Conservation (phyloP, 2,329 filamentous ascomycete genomes). For the Epichloe aotearoae region DNA sequence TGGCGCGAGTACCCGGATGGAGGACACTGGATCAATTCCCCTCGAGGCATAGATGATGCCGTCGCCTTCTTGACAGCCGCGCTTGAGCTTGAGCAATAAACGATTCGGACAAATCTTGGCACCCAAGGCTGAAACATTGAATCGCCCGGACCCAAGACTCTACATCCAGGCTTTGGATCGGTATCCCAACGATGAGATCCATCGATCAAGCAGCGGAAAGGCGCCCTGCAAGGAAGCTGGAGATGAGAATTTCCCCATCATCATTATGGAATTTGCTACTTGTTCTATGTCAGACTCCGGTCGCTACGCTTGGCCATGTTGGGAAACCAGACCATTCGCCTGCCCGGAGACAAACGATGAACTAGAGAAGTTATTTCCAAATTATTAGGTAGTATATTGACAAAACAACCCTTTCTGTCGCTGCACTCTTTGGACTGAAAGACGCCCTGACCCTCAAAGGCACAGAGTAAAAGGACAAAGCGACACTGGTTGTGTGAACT, state of each 20-base stretch:
- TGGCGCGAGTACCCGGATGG: constrained; percentile 29
- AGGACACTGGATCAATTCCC: constrained; percentile 31
- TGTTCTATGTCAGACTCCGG: constrained; percentile 19
- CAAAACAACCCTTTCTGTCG: too few relatives aligned
- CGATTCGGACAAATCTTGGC: not conserved
- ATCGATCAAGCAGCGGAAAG: constrained; percentile 22
- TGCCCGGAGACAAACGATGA: too few relatives aligned
- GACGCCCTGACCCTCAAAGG: constrained; percentile 29
- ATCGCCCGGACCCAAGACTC: constrained; percentile 15
- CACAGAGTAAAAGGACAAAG: constrained; percentile 30
- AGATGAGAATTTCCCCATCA: constrained; percentile 23
- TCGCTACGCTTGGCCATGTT: too few relatives aligned
- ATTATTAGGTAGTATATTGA: too few relatives aligned
- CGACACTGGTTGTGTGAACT: too few relatives aligned
- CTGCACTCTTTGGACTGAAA: too few relatives aligned
- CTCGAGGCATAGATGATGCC: constrained; percentile 28
- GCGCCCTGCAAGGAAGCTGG: constrained; percentile 22
- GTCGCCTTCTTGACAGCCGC: constrained; percentile 18
- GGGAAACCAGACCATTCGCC: too few relatives aligned
- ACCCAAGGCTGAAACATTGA: constrained; percentile 8
- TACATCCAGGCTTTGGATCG: constrained; percentile 22
- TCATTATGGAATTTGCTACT: constrained; percentile 27
- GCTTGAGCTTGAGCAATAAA: not conserved
- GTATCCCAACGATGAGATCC: constrained; percentile 24
- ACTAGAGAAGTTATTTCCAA: too few relatives aligned